phyloP scores from a whole-genome alignment of 495 filamentous ascomycete genomes.

The Daldinia childiae region DNA sequence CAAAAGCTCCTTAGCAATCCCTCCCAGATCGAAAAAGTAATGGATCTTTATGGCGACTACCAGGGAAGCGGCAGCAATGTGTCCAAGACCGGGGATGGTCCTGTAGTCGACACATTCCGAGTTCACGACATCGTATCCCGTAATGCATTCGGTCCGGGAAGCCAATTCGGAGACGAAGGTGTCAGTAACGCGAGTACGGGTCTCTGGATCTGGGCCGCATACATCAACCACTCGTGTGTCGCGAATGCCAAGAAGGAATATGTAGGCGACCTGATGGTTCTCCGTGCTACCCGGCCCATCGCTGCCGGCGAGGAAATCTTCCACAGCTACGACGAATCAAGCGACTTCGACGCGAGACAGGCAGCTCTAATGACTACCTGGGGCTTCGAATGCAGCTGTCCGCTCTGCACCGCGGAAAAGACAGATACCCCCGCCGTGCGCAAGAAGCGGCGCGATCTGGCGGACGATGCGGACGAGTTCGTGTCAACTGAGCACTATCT shows the following conservation, averaged over 20 bases:
- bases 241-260: slow-evolving; percentile 56
- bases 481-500: slow-evolving; percentile 39
- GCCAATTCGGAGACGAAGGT: slow-evolving; percentile 39
- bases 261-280: slow-evolving; percentile 65
- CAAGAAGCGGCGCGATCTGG: slow-evolving; percentile 45
- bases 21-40: slow-evolving; percentile 48
- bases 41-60: slow-evolving; percentile 50
- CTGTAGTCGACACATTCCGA: slow-evolving; percentile 51
- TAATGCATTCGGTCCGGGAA: slow-evolving; percentile 49
- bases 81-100: slow-evolving; percentile 24
- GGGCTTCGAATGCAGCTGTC: slow-evolving; percentile 58
- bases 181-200: slow-evolving; percentile 48
- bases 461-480: slow-evolving; percentile 45
- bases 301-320: slow-evolving; percentile 57
- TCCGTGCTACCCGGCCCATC: slow-evolving; percentile 58
- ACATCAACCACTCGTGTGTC: slow-evolving; percentile 64
- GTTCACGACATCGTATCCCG: slow-evolving; percentile 50
- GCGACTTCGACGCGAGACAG: slow-evolving; percentile 22
- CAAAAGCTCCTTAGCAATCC: slow-evolving; percentile 59
- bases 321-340: slow-evolving; percentile 28
- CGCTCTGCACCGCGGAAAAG: slow-evolving; percentile 48
- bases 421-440: slow-evolving; percentile 43
- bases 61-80: slow-evolving; percentile 44
- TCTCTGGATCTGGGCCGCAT: slow-evolving; percentile 60
- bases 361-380: slow-evolving; percentile 45